Base-by-base conservation (phyloP, 768 basidiomycete species). In the Mycena vulgaris region DNA sequence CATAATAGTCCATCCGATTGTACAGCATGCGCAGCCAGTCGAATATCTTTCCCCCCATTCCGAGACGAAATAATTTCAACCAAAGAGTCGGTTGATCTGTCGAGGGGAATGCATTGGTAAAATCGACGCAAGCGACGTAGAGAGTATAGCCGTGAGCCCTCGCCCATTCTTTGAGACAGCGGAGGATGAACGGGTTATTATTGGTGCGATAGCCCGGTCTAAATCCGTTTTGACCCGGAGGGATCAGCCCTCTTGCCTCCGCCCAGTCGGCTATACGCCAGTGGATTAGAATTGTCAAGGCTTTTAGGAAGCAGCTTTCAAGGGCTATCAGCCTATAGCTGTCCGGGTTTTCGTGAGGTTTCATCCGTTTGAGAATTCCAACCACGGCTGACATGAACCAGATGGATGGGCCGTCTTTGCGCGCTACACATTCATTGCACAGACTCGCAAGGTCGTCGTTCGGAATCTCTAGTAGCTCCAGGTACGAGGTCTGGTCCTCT, bases 21-120 rank as follows among this genome's bases (percentile, higher is more conserved):
- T n/a, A n/a, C n/a, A n/a, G n/a, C n/a, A n/a, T n/a, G n/a, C n/a
- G n/a, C n/a, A n/a, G n/a, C n/a, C n/a, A n/a, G n/a, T n/a, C n/a
- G n/a, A n/a, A n/a, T n/a, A n/a, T n/a, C n/a, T n/a, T n/a, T n/a
- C n/a, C n/a, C n/a, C n/a, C n/a, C n/a, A n/a, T n/a, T n/a, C n/a
- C 56, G 23, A 58, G 9, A 2, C 56, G 23, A 39, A 58, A 58
- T 19, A 58, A 27, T 40, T 58, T 58, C 52, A 55, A 35, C 52
- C 52, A 55, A 1, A 55, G 30, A 4, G 52, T 35, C 2, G 47
- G 47, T n/a, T 48, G 47, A 27, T 48, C 47, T 6, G 47, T 48
- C 5, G 47, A 48, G 23, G 52, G 52, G 30, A 55, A 58, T 21
- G 56, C 56, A 30, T 58, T 58, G 4, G 56, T 27, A 10, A 30